These are phyloP conservation scores for Suillus spraguei DNA, from an alignment of 768 basidiomycete species.

Conservation along the genomic window DNA sequence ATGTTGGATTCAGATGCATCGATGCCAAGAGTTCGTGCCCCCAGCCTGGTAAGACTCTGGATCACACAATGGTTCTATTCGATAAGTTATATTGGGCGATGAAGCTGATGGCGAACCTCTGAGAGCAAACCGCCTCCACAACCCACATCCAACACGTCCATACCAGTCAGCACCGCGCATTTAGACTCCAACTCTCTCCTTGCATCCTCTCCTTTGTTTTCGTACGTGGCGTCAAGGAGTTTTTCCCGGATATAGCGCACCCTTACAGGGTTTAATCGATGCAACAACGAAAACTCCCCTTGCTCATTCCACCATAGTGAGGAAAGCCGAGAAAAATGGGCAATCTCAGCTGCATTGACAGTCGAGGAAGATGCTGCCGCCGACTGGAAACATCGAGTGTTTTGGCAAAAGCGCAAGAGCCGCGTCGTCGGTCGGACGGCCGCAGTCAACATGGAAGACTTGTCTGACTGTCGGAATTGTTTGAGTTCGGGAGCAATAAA, in stretches of 20 bases:
- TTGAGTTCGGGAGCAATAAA: background rate
- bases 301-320: constrained; percentile 96
- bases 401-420: constrained; percentile 10
- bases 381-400: constrained; percentile 24
- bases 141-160: constrained; percentile 86
- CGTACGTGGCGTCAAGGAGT: constrained; percentile 60
- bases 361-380: constrained; percentile 20
- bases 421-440: constrained; percentile 21
- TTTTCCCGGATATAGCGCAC: constrained; percentile 84
- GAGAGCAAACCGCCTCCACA: constrained; percentile 95
- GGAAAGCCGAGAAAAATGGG: constrained; percentile 86
- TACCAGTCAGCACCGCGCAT: constrained; percentile 52
- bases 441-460: constrained; percentile 21
- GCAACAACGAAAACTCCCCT: constrained; percentile 87
- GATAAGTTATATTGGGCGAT: constrained; percentile 3
- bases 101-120: constrained; percentile 58
- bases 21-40: constrained; percentile 87
- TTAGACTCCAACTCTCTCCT: constrained; percentile 31
- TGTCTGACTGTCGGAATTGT: background rate
- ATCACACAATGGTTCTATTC: constrained; percentile 6
- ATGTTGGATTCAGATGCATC: constrained; percentile 92
- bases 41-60: constrained; percentile 85
- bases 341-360: constrained; percentile 80
- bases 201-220: constrained; percentile 45
- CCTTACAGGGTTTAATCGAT: constrained; percentile 93